Evolutionary conservation across 352 stramenopile genomes (phyloP), one percentile per base, ranked within the genome.

Genomic region (Pythium volutum): DNA sequence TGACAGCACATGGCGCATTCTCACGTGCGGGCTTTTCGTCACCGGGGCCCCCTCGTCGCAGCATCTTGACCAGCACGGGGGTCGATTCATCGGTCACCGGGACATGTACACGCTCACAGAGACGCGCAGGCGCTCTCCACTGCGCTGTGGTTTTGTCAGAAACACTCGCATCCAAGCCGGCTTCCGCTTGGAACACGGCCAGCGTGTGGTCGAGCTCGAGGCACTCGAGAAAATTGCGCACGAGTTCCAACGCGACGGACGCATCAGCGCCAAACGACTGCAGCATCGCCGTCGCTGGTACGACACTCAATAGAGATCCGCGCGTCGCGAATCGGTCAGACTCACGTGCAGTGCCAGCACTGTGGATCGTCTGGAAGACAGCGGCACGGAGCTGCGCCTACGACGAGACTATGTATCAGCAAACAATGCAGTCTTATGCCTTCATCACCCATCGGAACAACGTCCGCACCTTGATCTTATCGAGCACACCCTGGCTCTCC

Each of bases 281-380:
- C 11, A 57, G 55, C 7, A 45, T 58, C 11, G 57, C 38, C 16
- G 63, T 59, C 29, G 50, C 48, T 25, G 55, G 39, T 43, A 70
- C 26, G 22, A 36, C 25, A 9, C 33, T 46, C 14, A 26, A 50
- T 47, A 69, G 70, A 8, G 50, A 59, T 31, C 41, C 25, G 2
- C 55, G 62, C 29, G 45, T 27, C 3, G 9, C 27, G 5, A 48
- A 45, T 43, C 14, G 36, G 18, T 43, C 6, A 1, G 42, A 25
- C n/a, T 48, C 42, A 48, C 42, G 42, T n/a, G 20, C 20, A 0
- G 42, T 15, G 7, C 42, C 42, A 29, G 42, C 42, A 14, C 38
- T 72, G 36, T 91, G 80, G 64, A 95, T 80, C n/a, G 77, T 73
- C n/a, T 89, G 73, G 59, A 91, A 92, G 11, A 93, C 81, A 2